Evolutionary conservation across 2,329 filamentous ascomycete genomes (phyloP).

Genomic region (Septoria linicola): DNA sequence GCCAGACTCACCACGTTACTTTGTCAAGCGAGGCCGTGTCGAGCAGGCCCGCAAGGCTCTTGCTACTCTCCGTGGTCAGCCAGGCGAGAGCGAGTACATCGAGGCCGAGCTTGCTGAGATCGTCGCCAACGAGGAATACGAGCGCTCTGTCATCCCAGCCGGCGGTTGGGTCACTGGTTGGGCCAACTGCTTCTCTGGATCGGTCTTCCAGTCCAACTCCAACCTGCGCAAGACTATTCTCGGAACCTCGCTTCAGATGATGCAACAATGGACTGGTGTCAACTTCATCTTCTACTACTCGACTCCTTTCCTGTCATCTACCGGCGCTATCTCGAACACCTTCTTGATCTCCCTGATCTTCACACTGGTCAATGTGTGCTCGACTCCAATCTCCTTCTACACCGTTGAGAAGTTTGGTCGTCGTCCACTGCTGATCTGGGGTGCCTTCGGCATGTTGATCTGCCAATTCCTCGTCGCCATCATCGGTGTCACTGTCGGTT

Average conservation of each 20-base stretch:
- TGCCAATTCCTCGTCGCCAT: constrained; percentile 87
- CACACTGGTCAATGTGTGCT: constrained; percentile 82
- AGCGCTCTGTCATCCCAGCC: constrained; percentile 65
- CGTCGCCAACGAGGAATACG: constrained; percentile 84
- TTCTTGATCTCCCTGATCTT: constrained; percentile 85
- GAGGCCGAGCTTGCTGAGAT: constrained; percentile 80
- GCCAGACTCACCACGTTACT: constrained; percentile 83
- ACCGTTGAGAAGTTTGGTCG: constrained; percentile 80
- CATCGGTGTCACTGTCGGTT: constrained; percentile 47
- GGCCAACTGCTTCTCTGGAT: constrained; percentile 63
- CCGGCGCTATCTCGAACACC: constrained; percentile 70
- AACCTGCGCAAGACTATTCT: constrained; percentile 51
- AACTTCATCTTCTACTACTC: constrained; percentile 83
- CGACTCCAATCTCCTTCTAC: constrained; percentile 84
- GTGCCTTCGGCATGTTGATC: constrained; percentile 77
- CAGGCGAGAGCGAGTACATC: constrained; percentile 69
- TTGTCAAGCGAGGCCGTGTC: constrained; percentile 72
- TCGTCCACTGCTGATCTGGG: constrained; percentile 74
- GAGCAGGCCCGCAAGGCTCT: constrained; percentile 64
- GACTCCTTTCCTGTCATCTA: constrained; percentile 77
- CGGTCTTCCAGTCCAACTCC: constrained; percentile 51
- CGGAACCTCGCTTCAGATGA: constrained; percentile 51
- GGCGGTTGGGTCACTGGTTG: constrained; percentile 67
- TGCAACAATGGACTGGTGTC: constrained; percentile 70
- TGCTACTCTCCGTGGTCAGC: constrained; percentile 70